Conservation (phyloP, 1,139 yeast genomes). For the Debaryomyces coudertii region DNA sequence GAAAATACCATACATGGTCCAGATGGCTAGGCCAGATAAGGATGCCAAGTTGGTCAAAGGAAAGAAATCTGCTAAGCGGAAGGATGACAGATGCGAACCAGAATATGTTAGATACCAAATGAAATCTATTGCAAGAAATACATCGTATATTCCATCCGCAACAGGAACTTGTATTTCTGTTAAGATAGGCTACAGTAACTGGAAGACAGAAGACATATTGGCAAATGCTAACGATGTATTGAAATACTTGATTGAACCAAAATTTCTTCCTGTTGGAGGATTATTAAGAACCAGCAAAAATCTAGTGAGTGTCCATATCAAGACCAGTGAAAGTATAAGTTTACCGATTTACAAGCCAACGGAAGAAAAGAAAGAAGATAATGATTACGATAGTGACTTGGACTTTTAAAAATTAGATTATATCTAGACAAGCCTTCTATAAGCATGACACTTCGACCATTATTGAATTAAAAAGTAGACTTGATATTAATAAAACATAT, state of each 20-base stretch:
- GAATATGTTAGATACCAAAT: conserved; percentile 63
- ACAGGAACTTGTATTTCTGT: conserved; percentile 55
- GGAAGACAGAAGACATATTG: conserved; percentile 46
- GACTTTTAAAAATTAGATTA: conserved; percentile 24
- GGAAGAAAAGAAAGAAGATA: conserved; percentile 19
- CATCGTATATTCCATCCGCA: conserved; percentile 61
- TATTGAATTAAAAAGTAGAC: background rate
- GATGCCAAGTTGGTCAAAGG: conserved; percentile 39
- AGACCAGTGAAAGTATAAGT: conserved; percentile 66
- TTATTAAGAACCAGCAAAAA: conserved; percentile 44
- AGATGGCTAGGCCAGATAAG: conserved; percentile 58
- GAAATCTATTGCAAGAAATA: conserved; percentile 60
- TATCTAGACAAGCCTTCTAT: background rate
- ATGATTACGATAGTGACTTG: conserved; percentile 33
- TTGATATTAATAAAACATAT: too few species aligned
- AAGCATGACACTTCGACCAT: background rate
- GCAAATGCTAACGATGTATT: conserved; percentile 61
- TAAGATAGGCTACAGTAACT: conserved; percentile 56
- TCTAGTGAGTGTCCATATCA: conserved; percentile 56
- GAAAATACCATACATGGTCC: conserved; percentile 66
- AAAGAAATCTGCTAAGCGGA: conserved; percentile 41
- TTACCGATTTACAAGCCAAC: conserved; percentile 40
- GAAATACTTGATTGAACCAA: conserved; percentile 50
- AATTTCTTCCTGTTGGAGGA: conserved; percentile 62
- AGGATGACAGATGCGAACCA: conserved; percentile 62